Evolutionary conservation across 2,329 filamentous ascomycete genomes (phyloP).

Genomic region (Apiospora pterosperma): DNA sequence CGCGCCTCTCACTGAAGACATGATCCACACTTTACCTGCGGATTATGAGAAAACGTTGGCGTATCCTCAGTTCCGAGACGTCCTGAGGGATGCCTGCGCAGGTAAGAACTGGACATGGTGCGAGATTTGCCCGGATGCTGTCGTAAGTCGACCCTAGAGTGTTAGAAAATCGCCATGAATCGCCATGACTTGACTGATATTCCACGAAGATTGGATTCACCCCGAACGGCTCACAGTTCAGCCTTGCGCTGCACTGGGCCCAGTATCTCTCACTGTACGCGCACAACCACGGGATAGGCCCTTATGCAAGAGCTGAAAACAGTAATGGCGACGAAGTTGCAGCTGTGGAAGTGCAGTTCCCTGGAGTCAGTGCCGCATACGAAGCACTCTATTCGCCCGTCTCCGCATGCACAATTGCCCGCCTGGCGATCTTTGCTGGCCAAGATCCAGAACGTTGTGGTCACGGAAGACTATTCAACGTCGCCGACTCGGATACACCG

Average conservation of each 20-base stretch:
- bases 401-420: constrained; percentile 25
- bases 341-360: constrained; percentile 22
- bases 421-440: constrained; percentile 27
- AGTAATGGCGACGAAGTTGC: neutral
- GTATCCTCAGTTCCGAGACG: constrained; percentile 29
- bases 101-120: constrained; percentile 32
- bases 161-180: neutral
- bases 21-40: constrained; percentile 28
- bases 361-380: constrained; percentile 22
- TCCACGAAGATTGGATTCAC: constrained; percentile 28
- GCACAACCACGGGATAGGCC: constrained; percentile 19
- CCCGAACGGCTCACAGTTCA: constrained; percentile 33
- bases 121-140: constrained; percentile 34
- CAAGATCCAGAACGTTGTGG: constrained; percentile 23
- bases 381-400: constrained; percentile 28
- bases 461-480: constrained; percentile 28
- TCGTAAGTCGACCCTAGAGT: constrained; percentile 18
- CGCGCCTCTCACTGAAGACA: constrained; percentile 28
- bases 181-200: neutral
- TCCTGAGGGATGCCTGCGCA: constrained; percentile 26
- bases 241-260: constrained; percentile 35
- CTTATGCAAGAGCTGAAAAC: neutral
- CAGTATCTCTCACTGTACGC: constrained; percentile 35
- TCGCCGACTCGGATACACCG: constrained; percentile 25
- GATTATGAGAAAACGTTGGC: constrained; percentile 32